phyloP scores from a whole-genome alignment of 257 asterid species.

The Solanum clarkiae region DNA sequence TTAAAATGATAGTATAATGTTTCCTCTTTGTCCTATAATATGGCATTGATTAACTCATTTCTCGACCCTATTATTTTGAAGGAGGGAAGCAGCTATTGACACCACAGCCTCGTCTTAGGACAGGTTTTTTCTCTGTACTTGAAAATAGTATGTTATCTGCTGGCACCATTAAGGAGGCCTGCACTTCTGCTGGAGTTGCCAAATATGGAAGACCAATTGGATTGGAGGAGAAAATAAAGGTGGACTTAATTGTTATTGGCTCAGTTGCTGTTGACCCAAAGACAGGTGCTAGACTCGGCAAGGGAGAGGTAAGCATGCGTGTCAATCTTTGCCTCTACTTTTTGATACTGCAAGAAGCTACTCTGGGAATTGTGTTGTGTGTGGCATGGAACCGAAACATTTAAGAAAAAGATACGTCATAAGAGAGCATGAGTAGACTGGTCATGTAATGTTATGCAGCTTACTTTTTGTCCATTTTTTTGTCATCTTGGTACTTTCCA shows the following conservation, averaged over 20 bases:
- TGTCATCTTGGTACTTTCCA: not conserved
- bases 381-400: not conserved
- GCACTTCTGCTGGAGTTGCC: constrained; percentile 85
- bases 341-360: not conserved
- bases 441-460: not conserved
- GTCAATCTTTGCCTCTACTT: not conserved
- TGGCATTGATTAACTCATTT: not conserved
- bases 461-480: not conserved
- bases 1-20: not conserved
- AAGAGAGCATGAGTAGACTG: not conserved
- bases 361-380: not conserved
- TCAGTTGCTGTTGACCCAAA: constrained; percentile 88
- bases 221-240: constrained; percentile 75
- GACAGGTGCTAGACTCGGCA: constrained; percentile 96
- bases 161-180: constrained; percentile 67
- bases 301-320: constrained; percentile 69
- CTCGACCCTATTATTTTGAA: constrained; percentile 5
- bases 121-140: constrained; percentile 81
- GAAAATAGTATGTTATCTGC: constrained; percentile 44
- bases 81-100: constrained; percentile 77
- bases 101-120: constrained; percentile 92
- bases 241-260: constrained; percentile 79
- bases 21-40: not conserved
- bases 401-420: not conserved
- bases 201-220: constrained; percentile 86